Evolutionary conservation across 1,139 yeast species (phyloP).

Genomic region (Protomyces pachydermus): DNA sequence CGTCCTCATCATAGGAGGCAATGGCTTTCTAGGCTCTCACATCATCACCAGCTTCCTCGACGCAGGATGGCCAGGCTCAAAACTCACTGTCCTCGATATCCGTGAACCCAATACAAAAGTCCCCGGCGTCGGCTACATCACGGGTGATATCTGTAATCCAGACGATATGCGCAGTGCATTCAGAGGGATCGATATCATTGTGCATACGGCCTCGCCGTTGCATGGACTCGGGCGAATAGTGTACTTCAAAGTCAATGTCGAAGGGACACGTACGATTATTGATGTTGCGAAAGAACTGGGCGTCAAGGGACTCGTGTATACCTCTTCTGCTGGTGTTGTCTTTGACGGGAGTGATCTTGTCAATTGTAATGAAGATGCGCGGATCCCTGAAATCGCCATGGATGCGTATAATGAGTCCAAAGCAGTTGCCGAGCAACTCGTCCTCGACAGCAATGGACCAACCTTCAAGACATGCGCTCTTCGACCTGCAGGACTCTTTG

Average conservation of each 20-base stretch:
- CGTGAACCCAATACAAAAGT: slow-evolving; percentile 57
- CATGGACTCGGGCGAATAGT: slow-evolving; percentile 77
- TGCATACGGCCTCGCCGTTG: slow-evolving; percentile 95
- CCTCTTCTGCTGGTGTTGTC: slow-evolving; percentile 95
- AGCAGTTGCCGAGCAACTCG: slow-evolving; percentile 76
- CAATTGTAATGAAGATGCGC: slow-evolving; percentile 84
- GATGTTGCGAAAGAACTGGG: slow-evolving; percentile 53
- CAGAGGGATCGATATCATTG: slow-evolving; percentile 59
- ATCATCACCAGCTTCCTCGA: slow-evolving; percentile 73
- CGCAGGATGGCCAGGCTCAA: slow-evolving; percentile 52
- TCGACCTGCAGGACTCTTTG: slow-evolving; percentile 97
- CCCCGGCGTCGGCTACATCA: slow-evolving; percentile 64
- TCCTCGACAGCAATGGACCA: slow-evolving; percentile 54
- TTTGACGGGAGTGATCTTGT: slow-evolving; percentile 87
- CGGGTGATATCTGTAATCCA: slow-evolving; percentile 79
- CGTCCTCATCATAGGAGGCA: slow-evolving; percentile 20
- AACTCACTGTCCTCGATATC: slow-evolving; percentile 71
- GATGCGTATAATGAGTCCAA: slow-evolving; percentile 95
- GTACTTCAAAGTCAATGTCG: slow-evolving; percentile 84
- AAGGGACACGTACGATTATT: slow-evolving; percentile 75
- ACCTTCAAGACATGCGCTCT: slow-evolving; percentile 74
- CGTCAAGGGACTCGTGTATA: slow-evolving; percentile 74
- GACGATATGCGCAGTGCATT: slow-evolving; percentile 66
- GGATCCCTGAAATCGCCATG: slow-evolving; percentile 87
- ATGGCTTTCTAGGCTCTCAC: slow-evolving; percentile 88